A percentile compares a stretch with the other conserved stretches of the same genome.
Evolutionary conservation across 768 basidiomycete genomes (phyloP).

Genomic region (Amanita rimosa): DNA sequence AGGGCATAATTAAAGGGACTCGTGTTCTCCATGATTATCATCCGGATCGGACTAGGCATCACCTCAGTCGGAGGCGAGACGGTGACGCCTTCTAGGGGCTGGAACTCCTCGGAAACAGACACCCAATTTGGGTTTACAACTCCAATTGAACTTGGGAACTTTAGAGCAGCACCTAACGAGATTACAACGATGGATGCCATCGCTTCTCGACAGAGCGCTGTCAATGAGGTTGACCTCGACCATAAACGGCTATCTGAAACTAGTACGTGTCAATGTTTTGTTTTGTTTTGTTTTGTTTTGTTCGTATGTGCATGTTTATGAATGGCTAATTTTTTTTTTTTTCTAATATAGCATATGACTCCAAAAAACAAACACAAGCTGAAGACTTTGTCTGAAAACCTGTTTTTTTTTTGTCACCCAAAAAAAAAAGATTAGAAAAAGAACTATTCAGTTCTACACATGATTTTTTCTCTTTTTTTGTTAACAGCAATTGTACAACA

Average conservation of each 20-base stretch:
- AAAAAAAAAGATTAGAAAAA: too few species aligned
- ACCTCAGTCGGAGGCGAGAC: conserved; percentile 7
- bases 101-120: not conserved
- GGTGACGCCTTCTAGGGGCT: not conserved
- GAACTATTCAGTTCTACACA: not conserved
- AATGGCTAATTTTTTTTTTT: too few species aligned
- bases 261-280: not conserved
- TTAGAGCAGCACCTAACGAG: not conserved
- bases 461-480: too few species aligned
- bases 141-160: not conserved
- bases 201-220: not conserved
- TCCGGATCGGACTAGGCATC: conserved; percentile 26
- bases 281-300: too few species aligned
- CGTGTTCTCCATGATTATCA: conserved; percentile 29
- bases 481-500: not conserved
- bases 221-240: not conserved
- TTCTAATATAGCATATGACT: not conserved
- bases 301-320: not conserved
- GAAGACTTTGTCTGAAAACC: not conserved
- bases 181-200: not conserved
- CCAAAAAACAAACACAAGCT: not conserved
- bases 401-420: not conserved
- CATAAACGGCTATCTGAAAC: not conserved
- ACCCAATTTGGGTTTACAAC: not conserved
- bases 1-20: conserved; percentile 11